phyloP scores from a whole-genome alignment of 345 rosid genomes.

The Camelina laxa region DNA sequence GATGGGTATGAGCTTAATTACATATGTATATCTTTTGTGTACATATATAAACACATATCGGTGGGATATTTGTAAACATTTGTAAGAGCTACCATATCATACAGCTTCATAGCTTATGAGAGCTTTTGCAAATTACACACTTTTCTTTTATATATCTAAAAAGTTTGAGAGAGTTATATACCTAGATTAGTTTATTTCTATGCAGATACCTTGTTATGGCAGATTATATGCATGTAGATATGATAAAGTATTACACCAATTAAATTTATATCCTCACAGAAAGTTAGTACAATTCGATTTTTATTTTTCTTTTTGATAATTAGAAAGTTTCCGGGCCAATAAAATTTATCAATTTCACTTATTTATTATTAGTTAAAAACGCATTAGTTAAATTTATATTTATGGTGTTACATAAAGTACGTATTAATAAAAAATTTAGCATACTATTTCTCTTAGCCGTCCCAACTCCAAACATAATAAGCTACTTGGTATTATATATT shows the following conservation, averaged over 20 bases:
- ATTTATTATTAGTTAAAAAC: neutral
- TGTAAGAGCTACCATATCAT: constrained; percentile 13
- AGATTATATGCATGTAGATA: neutral
- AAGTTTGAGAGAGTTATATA: neutral
- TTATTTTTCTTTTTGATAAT: neutral
- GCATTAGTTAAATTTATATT: constrained; percentile 2
- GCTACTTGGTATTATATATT: constrained; percentile 20
- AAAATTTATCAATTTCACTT: constrained; percentile 10
- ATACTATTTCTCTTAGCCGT: constrained; percentile 34
- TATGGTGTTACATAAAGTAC: neutral
- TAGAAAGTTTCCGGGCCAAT: neutral
- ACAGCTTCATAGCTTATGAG: constrained; percentile 19
- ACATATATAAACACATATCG: constrained; percentile 23
- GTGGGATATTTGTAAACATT: constrained; percentile 33
- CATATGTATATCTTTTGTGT: constrained; percentile 24
- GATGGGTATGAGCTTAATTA: constrained; percentile 17
- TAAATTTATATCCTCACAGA: neutral
- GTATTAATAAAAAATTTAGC: constrained; percentile 16
- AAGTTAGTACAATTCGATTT: constrained; percentile 1
- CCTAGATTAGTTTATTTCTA: neutral
- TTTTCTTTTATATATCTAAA: neutral
- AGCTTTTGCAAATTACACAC: neutral
- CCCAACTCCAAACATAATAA: constrained; percentile 22
- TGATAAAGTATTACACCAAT: neutral
- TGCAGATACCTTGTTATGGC: neutral